phyloP scores from a whole-genome alignment of 495 filamentous ascomycete genomes.

The Penicillium samsonianum region DNA sequence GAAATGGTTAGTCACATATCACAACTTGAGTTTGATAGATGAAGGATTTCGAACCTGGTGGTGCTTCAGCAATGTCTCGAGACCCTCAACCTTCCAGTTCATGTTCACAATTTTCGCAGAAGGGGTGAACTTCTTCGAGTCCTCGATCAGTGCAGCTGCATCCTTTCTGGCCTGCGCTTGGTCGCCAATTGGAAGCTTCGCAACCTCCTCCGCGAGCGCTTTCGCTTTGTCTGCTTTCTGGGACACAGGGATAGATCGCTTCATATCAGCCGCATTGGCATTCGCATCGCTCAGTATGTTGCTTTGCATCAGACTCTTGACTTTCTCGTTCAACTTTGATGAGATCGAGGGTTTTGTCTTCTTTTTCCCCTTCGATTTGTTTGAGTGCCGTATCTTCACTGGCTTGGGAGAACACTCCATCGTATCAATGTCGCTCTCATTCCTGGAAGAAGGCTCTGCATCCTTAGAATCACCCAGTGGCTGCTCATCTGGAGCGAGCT shows the following conservation, averaged over 20 bases:
- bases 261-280: neutral
- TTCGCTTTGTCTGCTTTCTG: constrained; percentile 16
- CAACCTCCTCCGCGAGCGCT: constrained; percentile 27
- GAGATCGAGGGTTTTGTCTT: neutral
- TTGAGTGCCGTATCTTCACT: neutral
- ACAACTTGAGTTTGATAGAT: neutral
- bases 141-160: constrained; percentile 25
- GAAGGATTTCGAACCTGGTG: constrained; percentile 45
- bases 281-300: neutral
- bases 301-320: neutral
- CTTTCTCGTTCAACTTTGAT: neutral
- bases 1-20: constrained; percentile 10
- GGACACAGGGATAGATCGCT: neutral
- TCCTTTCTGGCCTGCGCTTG: constrained; percentile 19
- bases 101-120: neutral
- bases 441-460: neutral
- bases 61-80: constrained; percentile 48
- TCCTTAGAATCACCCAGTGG: too few relatives aligned
- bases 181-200: constrained; percentile 21
- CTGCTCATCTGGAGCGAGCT: neutral
- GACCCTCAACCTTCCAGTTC: constrained; percentile 48
- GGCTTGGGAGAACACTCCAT: neutral
- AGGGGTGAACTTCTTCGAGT: constrained; percentile 38
- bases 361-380: neutral
- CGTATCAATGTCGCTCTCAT: neutral